These are phyloP conservation scores for Globisporangium nagaii DNA, from an alignment of 352 stramenopile genomes.

Conservation along the genomic window DNA sequence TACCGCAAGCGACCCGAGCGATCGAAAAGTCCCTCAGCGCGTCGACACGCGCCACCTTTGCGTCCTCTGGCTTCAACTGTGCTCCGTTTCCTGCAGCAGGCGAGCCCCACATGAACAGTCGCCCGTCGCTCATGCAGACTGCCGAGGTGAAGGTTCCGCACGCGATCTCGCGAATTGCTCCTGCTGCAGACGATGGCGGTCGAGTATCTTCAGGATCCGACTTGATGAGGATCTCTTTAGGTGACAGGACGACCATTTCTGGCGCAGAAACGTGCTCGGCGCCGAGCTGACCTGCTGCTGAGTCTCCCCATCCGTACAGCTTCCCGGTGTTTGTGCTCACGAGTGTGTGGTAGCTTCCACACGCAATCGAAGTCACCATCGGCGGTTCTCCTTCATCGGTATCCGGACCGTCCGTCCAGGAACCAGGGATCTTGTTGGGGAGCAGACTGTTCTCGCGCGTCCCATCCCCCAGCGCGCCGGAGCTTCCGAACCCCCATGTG, in stretches of 20 bases:
- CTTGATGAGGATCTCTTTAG: constrained; percentile 33
- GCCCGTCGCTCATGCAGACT: constrained; percentile 37
- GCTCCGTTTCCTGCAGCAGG: constrained; percentile 63
- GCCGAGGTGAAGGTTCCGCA: constrained; percentile 68
- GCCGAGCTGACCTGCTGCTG: constrained; percentile 64
- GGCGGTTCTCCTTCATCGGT: not conserved
- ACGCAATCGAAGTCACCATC: constrained; percentile 37
- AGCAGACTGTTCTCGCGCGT: constrained; percentile 49
- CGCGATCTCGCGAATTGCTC: constrained; percentile 32
- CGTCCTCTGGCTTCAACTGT: constrained; percentile 43
- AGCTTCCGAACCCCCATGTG: constrained; percentile 85
- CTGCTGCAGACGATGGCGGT: not conserved
- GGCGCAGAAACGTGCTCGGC: constrained; percentile 30
- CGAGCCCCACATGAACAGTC: constrained; percentile 74
- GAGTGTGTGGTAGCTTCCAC: constrained; percentile 75
- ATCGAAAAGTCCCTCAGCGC: constrained; percentile 43
- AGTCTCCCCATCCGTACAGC: constrained; percentile 78
- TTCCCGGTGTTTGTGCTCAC: constrained; percentile 35
- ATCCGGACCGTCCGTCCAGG: constrained; percentile 18
- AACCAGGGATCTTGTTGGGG: constrained; percentile 30
- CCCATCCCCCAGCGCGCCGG: constrained; percentile 65
- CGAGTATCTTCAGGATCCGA: constrained; percentile 10
- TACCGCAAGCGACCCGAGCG: constrained; percentile 56
- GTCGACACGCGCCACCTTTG: constrained; percentile 34
- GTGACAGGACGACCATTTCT: constrained; percentile 54